A percentile compares a stretch with the other conserved stretches of the same genome.
phyloP scores from a whole-genome alignment of 176 grass and related monocot genomes.

The Rhynchospora tenuis region DNA sequence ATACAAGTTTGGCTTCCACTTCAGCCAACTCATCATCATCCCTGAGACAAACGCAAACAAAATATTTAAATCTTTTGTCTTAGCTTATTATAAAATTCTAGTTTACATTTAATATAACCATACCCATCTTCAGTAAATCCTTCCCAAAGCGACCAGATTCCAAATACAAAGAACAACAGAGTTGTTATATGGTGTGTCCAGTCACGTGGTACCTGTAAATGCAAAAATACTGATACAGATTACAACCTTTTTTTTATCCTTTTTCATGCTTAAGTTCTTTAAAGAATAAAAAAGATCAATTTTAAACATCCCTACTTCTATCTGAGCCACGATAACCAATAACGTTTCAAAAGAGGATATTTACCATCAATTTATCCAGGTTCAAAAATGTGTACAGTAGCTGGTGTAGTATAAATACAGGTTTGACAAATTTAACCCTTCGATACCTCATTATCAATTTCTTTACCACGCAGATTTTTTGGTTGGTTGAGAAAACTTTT shows the following conservation, averaged over 20 bases:
- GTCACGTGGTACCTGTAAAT: slow-evolving; percentile 68
- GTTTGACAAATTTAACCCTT: neutral
- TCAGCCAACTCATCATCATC: slow-evolving; percentile 70
- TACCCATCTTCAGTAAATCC: slow-evolving; percentile 85
- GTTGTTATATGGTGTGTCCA: slow-evolving; percentile 90
- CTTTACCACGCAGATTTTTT: no score
- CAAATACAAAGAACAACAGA: slow-evolving; percentile 79
- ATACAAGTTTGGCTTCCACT: slow-evolving; percentile 82
- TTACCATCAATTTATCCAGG: neutral
- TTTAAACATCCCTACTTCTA: neutral
- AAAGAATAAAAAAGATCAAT: neutral
- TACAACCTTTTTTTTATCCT: neutral
- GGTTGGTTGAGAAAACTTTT: neutral
- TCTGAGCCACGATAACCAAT: neutral
- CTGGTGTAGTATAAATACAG: neutral
- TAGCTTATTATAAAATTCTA: neutral
- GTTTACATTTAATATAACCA: neutral
- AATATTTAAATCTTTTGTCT: neutral
- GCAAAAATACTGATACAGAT: neutral
- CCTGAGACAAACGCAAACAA: slow-evolving; percentile 24
- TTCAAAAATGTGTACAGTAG: neutral
- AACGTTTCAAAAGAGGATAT: neutral
- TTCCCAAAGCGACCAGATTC: slow-evolving; percentile 90
- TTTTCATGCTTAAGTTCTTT: neutral
- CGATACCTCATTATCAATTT: neutral